These are phyloP conservation scores for Podospora pseudopauciseta DNA, from an alignment of 495 filamentous ascomycete species.

Conservation along the genomic window DNA sequence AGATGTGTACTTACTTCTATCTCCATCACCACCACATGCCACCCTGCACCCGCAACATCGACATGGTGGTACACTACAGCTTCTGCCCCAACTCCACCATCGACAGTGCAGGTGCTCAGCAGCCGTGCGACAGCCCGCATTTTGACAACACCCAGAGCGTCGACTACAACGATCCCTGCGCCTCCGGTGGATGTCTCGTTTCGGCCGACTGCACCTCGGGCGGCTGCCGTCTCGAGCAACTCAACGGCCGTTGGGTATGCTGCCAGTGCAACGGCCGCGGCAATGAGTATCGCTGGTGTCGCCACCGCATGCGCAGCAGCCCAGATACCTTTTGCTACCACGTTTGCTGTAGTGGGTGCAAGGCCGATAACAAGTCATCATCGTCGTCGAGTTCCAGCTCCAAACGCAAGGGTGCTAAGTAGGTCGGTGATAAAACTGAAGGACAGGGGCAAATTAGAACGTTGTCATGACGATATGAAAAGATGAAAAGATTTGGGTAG, in stretches of 20 bases:
- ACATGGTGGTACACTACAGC: constrained; percentile 39
- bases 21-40: constrained; percentile 36
- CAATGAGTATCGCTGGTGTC: constrained; percentile 39
- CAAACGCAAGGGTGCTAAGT: constrained; percentile 4
- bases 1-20: constrained; percentile 24
- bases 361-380: constrained; percentile 17
- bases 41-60: constrained; percentile 37
- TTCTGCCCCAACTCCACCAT: constrained; percentile 35
- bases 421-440: not conserved
- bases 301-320: constrained; percentile 34
- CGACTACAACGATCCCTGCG: constrained; percentile 41
- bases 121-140: constrained; percentile 22
- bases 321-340: constrained; percentile 47
- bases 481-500: not conserved
- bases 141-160: constrained; percentile 29
- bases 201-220: constrained; percentile 42
- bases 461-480: not conserved
- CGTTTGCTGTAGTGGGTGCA: constrained; percentile 29
- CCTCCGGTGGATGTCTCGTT: constrained; percentile 39
- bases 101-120: constrained; percentile 19
- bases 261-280: constrained; percentile 42
- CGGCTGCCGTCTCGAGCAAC: constrained; percentile 41
- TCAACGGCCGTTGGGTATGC: constrained; percentile 42
- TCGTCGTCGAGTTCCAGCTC: constrained; percentile 1
- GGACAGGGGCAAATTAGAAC: not conserved